Conservation (phyloP, 768 basidiomycete species). For the Boletus rubropictus region DNA sequence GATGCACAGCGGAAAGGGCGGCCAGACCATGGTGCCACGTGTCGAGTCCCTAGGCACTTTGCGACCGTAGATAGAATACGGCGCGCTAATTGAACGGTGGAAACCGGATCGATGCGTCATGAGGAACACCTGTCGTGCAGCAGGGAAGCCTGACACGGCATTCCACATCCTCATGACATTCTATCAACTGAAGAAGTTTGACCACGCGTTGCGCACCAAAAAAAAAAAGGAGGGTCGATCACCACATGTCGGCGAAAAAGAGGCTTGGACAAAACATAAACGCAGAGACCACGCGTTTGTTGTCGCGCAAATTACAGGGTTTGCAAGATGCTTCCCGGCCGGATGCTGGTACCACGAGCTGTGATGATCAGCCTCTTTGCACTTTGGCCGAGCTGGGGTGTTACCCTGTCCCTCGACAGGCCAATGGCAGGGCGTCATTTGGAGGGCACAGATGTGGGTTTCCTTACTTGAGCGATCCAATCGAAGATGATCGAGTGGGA, state of each 20-base stretch:
- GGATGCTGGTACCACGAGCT: not conserved
- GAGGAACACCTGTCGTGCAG: not conserved
- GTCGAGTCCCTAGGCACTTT: not conserved
- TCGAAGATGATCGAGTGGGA: not conserved
- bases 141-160: not conserved
- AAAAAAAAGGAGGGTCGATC: not conserved
- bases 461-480: not conserved
- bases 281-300: not conserved
- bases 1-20: not conserved
- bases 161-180: conserved; percentile 2
- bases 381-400: not conserved
- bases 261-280: not conserved
- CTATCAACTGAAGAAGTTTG: not conserved
- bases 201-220: not conserved
- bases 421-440: not conserved
- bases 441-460: not conserved
- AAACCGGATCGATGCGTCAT: not conserved
- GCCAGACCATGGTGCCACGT: not conserved
- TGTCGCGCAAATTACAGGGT: not conserved
- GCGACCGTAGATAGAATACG: not conserved
- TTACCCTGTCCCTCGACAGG: not conserved
- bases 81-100: not conserved
- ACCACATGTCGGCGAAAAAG: not conserved
- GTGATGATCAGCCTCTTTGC: not conserved
- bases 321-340: no score